Evolutionary conservation across 2,329 filamentous ascomycete species (phyloP).

Genomic region (Colletotrichum sp.): DNA sequence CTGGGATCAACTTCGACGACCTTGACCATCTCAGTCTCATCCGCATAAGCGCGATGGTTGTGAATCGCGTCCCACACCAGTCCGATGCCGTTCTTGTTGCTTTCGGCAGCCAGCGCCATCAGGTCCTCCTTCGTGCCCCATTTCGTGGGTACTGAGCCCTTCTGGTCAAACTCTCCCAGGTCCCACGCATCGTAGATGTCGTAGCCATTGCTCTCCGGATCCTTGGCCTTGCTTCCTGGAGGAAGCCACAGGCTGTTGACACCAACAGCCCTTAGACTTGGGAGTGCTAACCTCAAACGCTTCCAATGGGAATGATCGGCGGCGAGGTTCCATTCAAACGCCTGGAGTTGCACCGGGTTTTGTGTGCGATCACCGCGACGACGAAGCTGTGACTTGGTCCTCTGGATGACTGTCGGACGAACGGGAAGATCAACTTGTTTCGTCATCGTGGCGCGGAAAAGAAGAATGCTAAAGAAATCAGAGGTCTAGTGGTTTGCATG

Average conservation of each 20-base stretch:
- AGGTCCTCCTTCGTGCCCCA: conserved; percentile 17
- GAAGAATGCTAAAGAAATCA: not conserved
- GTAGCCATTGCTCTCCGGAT: conserved; percentile 16
- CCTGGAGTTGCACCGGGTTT: conserved; percentile 13
- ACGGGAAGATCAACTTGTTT: not conserved
- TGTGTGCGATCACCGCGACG: not conserved
- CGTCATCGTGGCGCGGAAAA: not conserved
- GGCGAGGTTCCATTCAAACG: conserved; percentile 17
- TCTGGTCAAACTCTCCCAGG: conserved; percentile 17
- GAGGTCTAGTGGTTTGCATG: not conserved
- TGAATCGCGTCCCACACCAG: conserved; percentile 17
- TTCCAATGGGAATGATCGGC: conserved; percentile 12
- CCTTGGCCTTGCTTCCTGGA: conserved; percentile 17
- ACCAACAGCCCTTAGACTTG: not conserved
- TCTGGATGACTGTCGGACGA: not conserved
- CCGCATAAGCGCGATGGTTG: conserved; percentile 18
- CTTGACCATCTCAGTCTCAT: conserved; percentile 14
- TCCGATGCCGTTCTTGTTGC: conserved; percentile 1
- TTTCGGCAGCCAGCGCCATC: not conserved
- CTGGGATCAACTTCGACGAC: conserved; percentile 11
- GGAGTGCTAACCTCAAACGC: not conserved
- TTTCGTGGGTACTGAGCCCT: conserved; percentile 16
- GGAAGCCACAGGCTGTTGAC: conserved; percentile 12
- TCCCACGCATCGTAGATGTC: conserved; percentile 20
- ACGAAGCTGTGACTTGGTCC: not conserved